Conservation (phyloP, 108 stramenopile species). For the Discostella pseudostelligera region DNA sequence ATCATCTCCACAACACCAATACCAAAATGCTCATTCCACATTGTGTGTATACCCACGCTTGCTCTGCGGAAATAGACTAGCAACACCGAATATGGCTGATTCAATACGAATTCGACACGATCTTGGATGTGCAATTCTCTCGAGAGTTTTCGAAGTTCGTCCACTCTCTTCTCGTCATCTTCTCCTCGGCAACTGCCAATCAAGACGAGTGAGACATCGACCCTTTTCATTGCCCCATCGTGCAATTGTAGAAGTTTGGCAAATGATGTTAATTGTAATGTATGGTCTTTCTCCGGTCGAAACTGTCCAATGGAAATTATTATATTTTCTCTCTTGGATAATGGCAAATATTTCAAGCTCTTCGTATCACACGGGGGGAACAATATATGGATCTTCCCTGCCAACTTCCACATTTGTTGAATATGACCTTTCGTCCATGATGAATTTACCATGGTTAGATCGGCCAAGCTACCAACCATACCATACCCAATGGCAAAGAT, state of each 20-base stretch:
- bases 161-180: conserved; percentile 76
- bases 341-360: conserved; percentile 39
- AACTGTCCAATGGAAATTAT: conserved; percentile 96
- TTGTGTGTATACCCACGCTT: conserved; percentile 96
- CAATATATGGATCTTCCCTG: conserved; percentile 56
- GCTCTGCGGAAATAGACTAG: conserved; percentile 69
- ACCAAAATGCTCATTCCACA: conserved; percentile 99
- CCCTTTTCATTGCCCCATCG: conserved; percentile 13
- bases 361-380: conserved; percentile 91
- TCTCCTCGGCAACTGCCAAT: conserved; percentile 91
- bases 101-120: conserved; percentile 83
- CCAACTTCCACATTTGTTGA: conserved; percentile 62
- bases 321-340: conserved; percentile 45
- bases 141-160: conserved; percentile 54
- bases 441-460: conserved; percentile 94
- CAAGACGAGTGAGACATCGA: conserved; percentile 73
- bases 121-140: conserved; percentile 57
- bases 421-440: conserved; percentile 94
- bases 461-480: conserved; percentile 69
- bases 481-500: conserved; percentile 86
- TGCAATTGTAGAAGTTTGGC: conserved; percentile 40
- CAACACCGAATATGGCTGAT: conserved; percentile 86
- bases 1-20: conserved; percentile 99
- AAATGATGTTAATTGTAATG: conserved; percentile 78
- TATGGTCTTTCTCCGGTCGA: conserved; percentile 98